Conservation (phyloP, 1,284 basidiomycete genomes). For the Puccinia triticina region DNA sequence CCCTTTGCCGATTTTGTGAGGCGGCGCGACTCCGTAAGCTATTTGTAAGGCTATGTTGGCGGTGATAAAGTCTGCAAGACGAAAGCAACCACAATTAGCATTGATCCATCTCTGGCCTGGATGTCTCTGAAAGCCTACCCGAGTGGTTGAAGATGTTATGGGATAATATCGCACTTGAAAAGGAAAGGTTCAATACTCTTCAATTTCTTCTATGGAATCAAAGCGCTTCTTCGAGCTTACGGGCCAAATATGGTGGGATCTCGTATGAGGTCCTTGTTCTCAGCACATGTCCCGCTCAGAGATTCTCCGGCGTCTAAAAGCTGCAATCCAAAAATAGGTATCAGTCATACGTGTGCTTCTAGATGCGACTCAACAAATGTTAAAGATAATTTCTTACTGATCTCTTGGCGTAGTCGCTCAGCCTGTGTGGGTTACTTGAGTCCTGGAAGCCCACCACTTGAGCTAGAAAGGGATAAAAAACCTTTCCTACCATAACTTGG, state of each 20-base stretch:
- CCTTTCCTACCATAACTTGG: constrained; percentile 29
- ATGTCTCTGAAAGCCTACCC: background rate
- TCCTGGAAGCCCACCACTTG: background rate
- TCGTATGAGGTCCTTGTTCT: constrained; percentile 41
- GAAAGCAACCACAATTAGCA: background rate
- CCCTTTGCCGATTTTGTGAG: constrained; percentile 3
- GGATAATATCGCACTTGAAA: constrained; percentile 43
- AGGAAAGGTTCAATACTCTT: background rate
- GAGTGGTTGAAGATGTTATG: constrained; percentile 38
- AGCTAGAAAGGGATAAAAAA: constrained; percentile 30
- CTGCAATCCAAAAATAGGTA: background rate
- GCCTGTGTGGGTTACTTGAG: background rate
- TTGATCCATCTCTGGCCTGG: background rate
- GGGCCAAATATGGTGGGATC: constrained; percentile 38
- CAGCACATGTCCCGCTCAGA: constrained; percentile 26
- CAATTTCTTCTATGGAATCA: background rate
- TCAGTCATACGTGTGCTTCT: background rate
- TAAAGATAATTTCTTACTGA: background rate
- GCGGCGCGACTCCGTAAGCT: constrained; percentile 44
- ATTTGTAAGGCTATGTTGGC: constrained; percentile 40
- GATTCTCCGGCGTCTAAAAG: constrained; percentile 43
- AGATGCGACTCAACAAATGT: background rate
- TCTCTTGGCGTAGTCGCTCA: constrained; percentile 29
- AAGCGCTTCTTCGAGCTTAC: constrained; percentile 7
- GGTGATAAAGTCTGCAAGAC: constrained; percentile 42